Evolutionary conservation across 1,284 basidiomycete genomes (phyloP).

Genomic region (Fomes fomentarius): DNA sequence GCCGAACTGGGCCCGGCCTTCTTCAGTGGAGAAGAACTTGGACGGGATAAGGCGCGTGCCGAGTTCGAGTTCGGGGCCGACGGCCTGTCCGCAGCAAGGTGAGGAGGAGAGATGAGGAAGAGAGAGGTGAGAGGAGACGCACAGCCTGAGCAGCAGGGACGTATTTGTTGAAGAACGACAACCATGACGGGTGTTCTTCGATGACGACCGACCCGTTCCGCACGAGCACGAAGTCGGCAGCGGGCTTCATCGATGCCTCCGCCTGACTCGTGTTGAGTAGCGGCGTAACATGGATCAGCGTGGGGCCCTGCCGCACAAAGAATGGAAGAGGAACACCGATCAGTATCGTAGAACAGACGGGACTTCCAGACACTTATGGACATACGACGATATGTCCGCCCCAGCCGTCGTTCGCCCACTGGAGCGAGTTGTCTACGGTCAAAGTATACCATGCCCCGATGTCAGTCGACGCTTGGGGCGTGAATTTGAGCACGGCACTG

Average conservation of each 20-base stretch:
- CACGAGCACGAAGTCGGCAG: constrained; percentile 33
- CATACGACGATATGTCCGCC: constrained; percentile 48
- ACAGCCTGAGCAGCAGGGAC: constrained; percentile 32
- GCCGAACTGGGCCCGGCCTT: constrained; percentile 29
- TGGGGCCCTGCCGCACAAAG: constrained; percentile 20
- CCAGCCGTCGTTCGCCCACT: constrained; percentile 55
- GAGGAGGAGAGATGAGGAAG: not conserved
- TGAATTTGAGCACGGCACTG: constrained; percentile 27
- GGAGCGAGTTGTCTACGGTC: constrained; percentile 39
- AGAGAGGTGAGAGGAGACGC: constrained; percentile 4
- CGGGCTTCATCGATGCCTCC: constrained; percentile 31
- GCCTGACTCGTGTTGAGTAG: constrained; percentile 13
- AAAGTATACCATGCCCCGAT: constrained; percentile 31
- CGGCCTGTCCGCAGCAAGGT: constrained; percentile 23
- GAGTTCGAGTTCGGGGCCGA: constrained; percentile 34
- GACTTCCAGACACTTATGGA: too few relatives aligned
- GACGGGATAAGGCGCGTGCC: constrained; percentile 37
- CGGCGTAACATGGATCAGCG: constrained; percentile 18
- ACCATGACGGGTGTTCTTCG: constrained; percentile 36
- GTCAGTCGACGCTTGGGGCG: constrained; percentile 16
- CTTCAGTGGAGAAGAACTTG: constrained; percentile 30
- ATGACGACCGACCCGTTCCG: constrained; percentile 36
- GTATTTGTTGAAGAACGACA: constrained; percentile 37
- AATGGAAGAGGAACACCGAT: too few relatives aligned
- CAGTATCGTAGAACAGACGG: too few relatives aligned